Conservation (phyloP, 1,284 basidiomycete species). For the Neonothopanus nambi region DNA sequence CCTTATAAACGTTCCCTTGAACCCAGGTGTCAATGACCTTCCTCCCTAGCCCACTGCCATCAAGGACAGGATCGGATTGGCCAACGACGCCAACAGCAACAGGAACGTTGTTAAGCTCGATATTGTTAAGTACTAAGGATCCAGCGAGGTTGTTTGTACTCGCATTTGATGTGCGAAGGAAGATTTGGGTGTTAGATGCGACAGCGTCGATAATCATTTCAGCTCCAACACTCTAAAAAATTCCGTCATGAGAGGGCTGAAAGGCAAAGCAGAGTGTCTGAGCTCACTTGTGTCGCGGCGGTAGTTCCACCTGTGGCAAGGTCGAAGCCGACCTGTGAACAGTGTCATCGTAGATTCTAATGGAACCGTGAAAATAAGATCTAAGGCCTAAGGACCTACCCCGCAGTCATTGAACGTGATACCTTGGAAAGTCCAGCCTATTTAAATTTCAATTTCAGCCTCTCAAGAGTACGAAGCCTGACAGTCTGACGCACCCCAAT, state of each 20-base stretch:
- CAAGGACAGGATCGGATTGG: constrained; percentile 39
- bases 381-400: too few species aligned
- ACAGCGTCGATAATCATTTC: constrained; percentile 51
- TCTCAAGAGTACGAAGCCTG: background rate
- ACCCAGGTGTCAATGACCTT: constrained; percentile 53
- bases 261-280: background rate
- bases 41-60: constrained; percentile 32
- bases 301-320: constrained; percentile 49
- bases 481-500: constrained; percentile 39
- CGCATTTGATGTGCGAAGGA: constrained; percentile 29
- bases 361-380: constrained; percentile 42
- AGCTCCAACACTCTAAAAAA: constrained; percentile 35
- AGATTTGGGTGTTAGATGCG: constrained; percentile 37
- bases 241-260: background rate
- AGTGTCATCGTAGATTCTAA: constrained; percentile 36
- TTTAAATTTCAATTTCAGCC: constrained; percentile 4
- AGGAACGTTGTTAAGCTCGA: constrained; percentile 43
- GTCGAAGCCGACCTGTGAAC: constrained; percentile 43
- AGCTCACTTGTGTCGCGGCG: constrained; percentile 34
- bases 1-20: constrained; percentile 57
- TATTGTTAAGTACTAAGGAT: constrained; percentile 49
- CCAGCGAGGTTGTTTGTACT: constrained; percentile 31
- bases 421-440: constrained; percentile 48
- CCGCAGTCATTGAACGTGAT: constrained; percentile 49
- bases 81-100: constrained; percentile 45